phyloP scores from a whole-genome alignment of 305 asterid genomes.

The Ruellia speciosa region DNA sequence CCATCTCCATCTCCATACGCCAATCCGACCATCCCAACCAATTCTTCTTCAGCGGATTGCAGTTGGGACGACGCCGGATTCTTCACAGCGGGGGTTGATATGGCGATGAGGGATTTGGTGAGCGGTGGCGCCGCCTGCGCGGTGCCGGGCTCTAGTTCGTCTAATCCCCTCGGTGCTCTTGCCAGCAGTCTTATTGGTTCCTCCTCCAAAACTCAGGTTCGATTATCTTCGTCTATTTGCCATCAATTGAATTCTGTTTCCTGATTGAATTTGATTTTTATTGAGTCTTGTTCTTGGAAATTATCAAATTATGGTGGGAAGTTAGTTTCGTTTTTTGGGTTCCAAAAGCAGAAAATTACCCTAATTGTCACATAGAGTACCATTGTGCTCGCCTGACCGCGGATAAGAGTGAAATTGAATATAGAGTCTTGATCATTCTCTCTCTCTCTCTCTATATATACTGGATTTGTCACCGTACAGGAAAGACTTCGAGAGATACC shows the following conservation, averaged over 20 bases:
- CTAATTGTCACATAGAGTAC: not conserved
- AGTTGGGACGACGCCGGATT: constrained; percentile 19
- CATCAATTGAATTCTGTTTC: constrained; percentile 1
- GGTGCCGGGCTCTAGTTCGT: constrained; percentile 74
- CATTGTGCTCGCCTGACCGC: constrained; percentile 4
- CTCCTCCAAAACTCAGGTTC: constrained; percentile 88
- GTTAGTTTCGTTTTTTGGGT: not conserved
- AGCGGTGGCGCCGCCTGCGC: constrained; percentile 83
- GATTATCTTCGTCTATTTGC: not conserved
- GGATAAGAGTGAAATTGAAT: constrained; percentile 5
- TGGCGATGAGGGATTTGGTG: constrained; percentile 94
- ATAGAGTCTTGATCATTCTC: not conserved
- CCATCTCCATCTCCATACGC: not conserved
- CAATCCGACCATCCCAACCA: not conserved
- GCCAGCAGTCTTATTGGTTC: constrained; percentile 85
- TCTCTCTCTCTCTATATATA: not conserved
- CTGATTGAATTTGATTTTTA: no score
- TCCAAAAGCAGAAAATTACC: constrained; percentile 12
- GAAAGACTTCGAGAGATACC: constrained; percentile 95
- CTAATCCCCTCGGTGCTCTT: constrained; percentile 86
- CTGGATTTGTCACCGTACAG: constrained; percentile 38
- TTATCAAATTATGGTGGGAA: not conserved
- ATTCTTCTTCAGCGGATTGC: not conserved
- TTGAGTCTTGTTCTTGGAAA: no score
- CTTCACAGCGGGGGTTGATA: constrained; percentile 14